Evolutionary conservation across 371 early-diverging fungal species (phyloP), one percentile per base, ranked within the genome.

Genomic region (Circinella minor): DNA sequence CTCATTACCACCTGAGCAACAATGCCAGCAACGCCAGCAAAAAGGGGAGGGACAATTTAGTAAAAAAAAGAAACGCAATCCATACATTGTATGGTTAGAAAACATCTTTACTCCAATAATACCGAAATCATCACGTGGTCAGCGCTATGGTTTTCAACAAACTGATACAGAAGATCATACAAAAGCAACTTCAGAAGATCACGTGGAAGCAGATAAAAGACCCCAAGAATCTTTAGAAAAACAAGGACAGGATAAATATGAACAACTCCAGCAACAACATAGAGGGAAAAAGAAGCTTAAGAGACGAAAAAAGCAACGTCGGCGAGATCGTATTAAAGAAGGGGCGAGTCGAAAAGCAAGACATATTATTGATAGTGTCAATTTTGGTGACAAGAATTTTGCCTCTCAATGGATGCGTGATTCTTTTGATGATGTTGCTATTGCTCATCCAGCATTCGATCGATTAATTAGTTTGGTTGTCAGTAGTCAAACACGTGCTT

Each of bases 331-430:
- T 18, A 65, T 75, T 38, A 72, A 67, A 14, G 63, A 73, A 3
- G 70, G 69, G 5, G 76, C 81, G 0, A 59, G 65, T 8, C 70
- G 73, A 37, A 73, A 72, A 36, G 79, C 79, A 4, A 65, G 71
- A 0, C 72, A 78, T 43, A 75, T 81, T 17, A 82, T 82, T 13
- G 69, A 76, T 15, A 80, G 82, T 39, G 82, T 77, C 3, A 77
- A 80, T 55, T 82, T 82, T 69, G 82, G 80, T 0, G 82, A 82
- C 59, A 70, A 80, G 57, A 71, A 74, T 47, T 82, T 82, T 66
- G 82, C 75, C 8, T 68, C 74, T 2, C 77, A 76, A 49, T 82
- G 82, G 82, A 82, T 82, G 82, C 71, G 74, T 11, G 77, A 82
- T 37, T 73, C 75, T 2, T 82, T 82, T 73, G 80, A 82, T 8